Conservation (phyloP, 2,329 filamentous ascomycete species). For the Ophiocordyceps unilateralis region DNA sequence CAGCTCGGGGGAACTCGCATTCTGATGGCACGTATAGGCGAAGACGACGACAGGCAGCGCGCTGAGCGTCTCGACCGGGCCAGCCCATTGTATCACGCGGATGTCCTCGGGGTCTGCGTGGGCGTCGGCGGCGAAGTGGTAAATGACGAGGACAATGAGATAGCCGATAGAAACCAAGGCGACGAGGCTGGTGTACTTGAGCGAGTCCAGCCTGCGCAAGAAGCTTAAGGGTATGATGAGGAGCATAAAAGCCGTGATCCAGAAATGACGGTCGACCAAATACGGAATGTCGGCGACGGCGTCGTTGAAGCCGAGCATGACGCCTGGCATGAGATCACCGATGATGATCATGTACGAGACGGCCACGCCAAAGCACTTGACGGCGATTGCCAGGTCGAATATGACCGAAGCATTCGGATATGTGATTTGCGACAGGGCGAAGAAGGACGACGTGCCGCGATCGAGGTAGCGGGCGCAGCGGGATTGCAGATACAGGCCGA, state of each 20-base stretch:
- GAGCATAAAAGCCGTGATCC: conserved; percentile 96
- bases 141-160: conserved; percentile 79
- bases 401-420: conserved; percentile 92
- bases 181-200: conserved; percentile 92
- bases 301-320: conserved; percentile 63
- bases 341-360: conserved; percentile 98
- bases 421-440: conserved; percentile 89
- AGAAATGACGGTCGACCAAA: conserved; percentile 80
- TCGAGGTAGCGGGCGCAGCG: conserved; percentile 88
- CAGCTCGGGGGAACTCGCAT: conserved; percentile 39
- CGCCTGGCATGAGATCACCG: conserved; percentile 92
- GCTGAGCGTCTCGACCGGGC: conserved; percentile 61
- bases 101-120: conserved; percentile 58
- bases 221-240: conserved; percentile 91
- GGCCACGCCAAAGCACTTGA: conserved; percentile 96
- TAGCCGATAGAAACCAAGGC: conserved; percentile 90
- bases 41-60: conserved; percentile 93
- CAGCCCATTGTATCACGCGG: conserved; percentile 60
- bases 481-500: conserved; percentile 88
- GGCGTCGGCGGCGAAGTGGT: conserved; percentile 74
- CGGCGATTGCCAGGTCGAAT: conserved; percentile 87
- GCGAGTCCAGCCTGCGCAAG: conserved; percentile 73
- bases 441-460: conserved; percentile 76
- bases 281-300: conserved; percentile 47
- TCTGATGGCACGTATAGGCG: conserved; percentile 98